Evolutionary conservation across 371 early-diverging fungal genomes (phyloP), one percentile per base, ranked within the genome.

Genomic region (Mucor saturninus): DNA sequence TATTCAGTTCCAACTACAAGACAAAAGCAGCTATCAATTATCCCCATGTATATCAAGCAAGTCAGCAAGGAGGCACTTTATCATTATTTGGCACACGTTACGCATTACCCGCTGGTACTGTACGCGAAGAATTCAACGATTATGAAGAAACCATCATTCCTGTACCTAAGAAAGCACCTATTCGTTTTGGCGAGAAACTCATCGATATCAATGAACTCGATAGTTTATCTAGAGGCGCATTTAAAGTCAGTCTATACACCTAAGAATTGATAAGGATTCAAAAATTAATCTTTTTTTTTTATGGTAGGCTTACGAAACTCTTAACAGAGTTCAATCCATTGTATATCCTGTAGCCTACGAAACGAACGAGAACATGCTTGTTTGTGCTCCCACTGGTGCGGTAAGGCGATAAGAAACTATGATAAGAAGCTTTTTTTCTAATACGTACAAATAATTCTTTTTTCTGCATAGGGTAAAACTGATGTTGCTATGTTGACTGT

Each of bases 311-410:
- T 97, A 97, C 76, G 86, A 85, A 54, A 81, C 89, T 5, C 80
- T 98, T 39, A 98, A 98, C 74, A 89, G 95, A 48, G 89, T 98
- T 39, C 99, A 98, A 78, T 94, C 95, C 6, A 93, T 95, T 58
- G 95, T 98, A 0, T 96, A 91, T 71, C 96, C 95, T 5, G 86
- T 93, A 7, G 96, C 97, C 0, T 97, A 92, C 66, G 88, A 89
- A 35, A 91, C 96, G 9, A 95, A 97, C 76, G 97, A 96, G 71
- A 99, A 99, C 72, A 92, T 99, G 86, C 86, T 99, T 35, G 93
- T 99, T 14, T 98, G 95, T 79, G 99, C 99, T 5, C 99, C 99
- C 0, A 99, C 99, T 1, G 99, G 99, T 65, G 94, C 98, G 51
- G 91, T 88, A 86, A 83, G 83, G 5, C n/a, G 4, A 7, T 21